Base-by-base conservation (phyloP, 1,139 yeast species). In the Saccharomyces hybrid region DNA sequence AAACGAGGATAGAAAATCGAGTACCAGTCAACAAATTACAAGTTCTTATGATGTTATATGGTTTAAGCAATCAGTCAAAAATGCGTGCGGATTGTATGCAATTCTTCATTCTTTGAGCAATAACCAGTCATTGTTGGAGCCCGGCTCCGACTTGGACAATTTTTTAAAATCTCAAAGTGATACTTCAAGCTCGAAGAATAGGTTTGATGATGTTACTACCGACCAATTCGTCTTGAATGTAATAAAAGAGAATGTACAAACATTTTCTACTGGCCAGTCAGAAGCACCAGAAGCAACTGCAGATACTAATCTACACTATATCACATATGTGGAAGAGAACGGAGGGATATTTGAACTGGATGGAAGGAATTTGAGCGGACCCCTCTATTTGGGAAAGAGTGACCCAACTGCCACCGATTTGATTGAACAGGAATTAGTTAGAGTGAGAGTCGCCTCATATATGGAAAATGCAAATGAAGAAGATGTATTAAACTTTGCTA, bases 11-110 rank as follows among this genome's bases (percentile, higher is more conserved):
- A 86, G 25, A 2, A 38, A 38, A 16, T 2, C 7, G 13, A 38
- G 25, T 16, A 25, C 25, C 16, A 19, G 9, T 9, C 3, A 83
- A 65, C 95, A 88, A 62, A 57, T 56, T 26, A 27, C 53, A 50
- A 51, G 51, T 46, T 52, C 60, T 52, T 16, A 31, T 14, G 49
- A 2, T 61, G 66, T 3, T 73, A 80, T 75, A 28, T 91, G 97
- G 97, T 83, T 82, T 64, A 82, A 81, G 59, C 99, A 93, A 65
- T 84, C 93, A 1, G 83, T 93, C 42, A 82, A 82, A 57, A 93
- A 93, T 69, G 96, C 96, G 0, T 93, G 99, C 73, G 99, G 99
- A 4, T 79, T 95, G 49, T 89, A 87, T 71, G 99, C 96, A 0
- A 72, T 93, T 50, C 72, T 93, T 31, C 98, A 93, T 65, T 76